A percentile compares a stretch with the other conserved stretches of the same genome.
Evolutionary conservation across 2,329 filamentous ascomycete species (phyloP).

Genomic region (Tolypocladium sp.): DNA sequence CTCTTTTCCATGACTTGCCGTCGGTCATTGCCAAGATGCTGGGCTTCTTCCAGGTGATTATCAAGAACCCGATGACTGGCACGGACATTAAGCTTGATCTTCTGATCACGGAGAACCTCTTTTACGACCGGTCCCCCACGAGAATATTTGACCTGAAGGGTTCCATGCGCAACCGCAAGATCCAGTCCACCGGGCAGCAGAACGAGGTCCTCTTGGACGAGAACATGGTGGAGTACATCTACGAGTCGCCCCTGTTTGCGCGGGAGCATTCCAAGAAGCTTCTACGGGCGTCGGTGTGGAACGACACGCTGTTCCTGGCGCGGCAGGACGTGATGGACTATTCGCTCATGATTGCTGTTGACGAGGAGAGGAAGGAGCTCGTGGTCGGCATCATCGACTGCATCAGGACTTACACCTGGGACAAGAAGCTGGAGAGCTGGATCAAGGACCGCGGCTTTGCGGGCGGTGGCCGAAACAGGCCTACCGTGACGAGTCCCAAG

Average conservation of each 20-base stretch:
- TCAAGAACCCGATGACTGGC: slow-evolving; percentile 87
- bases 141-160: slow-evolving; percentile 95
- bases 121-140: slow-evolving; percentile 86
- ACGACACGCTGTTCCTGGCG: slow-evolving; percentile 91
- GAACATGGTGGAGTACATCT: slow-evolving; percentile 99
- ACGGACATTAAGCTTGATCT: slow-evolving; percentile 93
- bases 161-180: slow-evolving; percentile 97
- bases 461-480: slow-evolving; percentile 67
- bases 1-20: slow-evolving; percentile 87
- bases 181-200: slow-evolving; percentile 88
- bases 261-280: slow-evolving; percentile 95
- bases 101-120: slow-evolving; percentile 93
- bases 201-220: slow-evolving; percentile 96
- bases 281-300: slow-evolving; percentile 85
- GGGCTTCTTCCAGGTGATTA: slow-evolving; percentile 93
- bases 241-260: slow-evolving; percentile 90
- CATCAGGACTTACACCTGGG: slow-evolving; percentile 97
- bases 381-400: slow-evolving; percentile 98
- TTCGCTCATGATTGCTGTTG: slow-evolving; percentile 94
- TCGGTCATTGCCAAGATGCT: slow-evolving; percentile 99
- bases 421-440: slow-evolving; percentile 99
- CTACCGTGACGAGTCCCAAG: slow-evolving; percentile 93
- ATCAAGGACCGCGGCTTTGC: slow-evolving; percentile 93
- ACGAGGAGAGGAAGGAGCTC: slow-evolving; percentile 80
- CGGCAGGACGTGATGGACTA: slow-evolving; percentile 99